Base-by-base conservation (phyloP, 345 rosid genomes). In the Gossypium turneri region DNA sequence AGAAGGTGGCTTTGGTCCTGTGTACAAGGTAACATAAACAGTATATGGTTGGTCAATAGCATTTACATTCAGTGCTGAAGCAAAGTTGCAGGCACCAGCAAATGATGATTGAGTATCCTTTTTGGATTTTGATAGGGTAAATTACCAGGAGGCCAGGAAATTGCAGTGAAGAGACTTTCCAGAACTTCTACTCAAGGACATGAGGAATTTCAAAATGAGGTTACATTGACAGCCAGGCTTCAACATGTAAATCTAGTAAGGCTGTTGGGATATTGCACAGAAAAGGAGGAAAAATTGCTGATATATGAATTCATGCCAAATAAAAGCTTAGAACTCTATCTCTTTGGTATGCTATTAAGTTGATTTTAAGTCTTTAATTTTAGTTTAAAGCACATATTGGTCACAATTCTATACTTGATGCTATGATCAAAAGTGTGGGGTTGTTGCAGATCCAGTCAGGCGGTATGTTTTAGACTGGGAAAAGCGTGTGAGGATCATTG, bases 131-230 rank as follows among this genome's bases (percentile, higher is more conserved):
- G 41, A n/a, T 24, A 78, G 73, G 80, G 67, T 22, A 50, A 19
- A 3, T 24, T 78, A 20, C 67, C 67, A 7, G 8, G 47, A 2
- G 80, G 77, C 5, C 44, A 44, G n/a, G 27, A 73, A 73, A 66
- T 78, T 45, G 76, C 77, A 4, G 80, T 78, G 66, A 78, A 73
- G 53, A 78, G 50, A 47, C 73, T 73, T 2, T 78, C 80, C 1
- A 17, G 7, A 57, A 1, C 76, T n/a, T 78, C 80, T 12, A 45
- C 72, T 17, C 75, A 67, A 44, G 80, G 75, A n/a, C 16, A 24
- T 17, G 72, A 73, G 67, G 83, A 80, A 73, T 73, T 77, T 12
- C 76, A 79, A 67, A 81, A 81, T n/a, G 84, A 85, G 4, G 79
- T 81, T 65, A 60, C 73, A 65, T 71, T 17, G 78, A 76, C 41